Conservation (phyloP, 2,329 filamentous ascomycete genomes). For the Diaporthe sp. region DNA sequence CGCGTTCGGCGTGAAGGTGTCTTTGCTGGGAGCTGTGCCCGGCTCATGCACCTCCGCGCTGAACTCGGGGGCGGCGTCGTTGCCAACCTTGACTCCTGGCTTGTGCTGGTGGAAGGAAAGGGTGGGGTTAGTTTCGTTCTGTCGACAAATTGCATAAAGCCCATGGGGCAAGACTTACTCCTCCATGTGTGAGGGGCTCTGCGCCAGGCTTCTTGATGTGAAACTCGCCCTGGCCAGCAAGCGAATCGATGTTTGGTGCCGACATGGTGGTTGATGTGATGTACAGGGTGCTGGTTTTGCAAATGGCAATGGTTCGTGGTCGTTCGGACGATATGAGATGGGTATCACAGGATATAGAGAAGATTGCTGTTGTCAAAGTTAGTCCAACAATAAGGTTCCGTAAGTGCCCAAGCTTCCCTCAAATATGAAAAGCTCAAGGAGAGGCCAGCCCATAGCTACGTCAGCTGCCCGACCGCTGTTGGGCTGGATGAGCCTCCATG, state of each 20-base stretch:
- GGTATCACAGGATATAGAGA: background rate
- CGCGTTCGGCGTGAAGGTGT: conserved; percentile 57
- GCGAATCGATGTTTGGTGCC: conserved; percentile 64
- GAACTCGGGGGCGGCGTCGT: conserved; percentile 74
- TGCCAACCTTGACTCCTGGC: conserved; percentile 71
- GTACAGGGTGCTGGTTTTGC: background rate
- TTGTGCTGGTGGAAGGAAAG: conserved; percentile 66
- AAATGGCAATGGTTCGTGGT: background rate
- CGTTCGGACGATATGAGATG: background rate
- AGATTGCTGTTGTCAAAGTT: background rate
- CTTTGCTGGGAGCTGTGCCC: conserved; percentile 71
- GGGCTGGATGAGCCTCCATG: background rate
- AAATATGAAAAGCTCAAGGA: background rate
- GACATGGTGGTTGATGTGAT: conserved; percentile 54
- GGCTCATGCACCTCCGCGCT: conserved; percentile 71
- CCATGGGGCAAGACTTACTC: conserved; percentile 58
- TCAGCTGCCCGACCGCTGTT: conserved; percentile 18
- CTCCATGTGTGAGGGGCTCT: conserved; percentile 66
- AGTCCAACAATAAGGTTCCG: background rate
- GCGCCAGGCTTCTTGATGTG: conserved; percentile 63
- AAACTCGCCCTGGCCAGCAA: conserved; percentile 70
- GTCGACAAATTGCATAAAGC: background rate
- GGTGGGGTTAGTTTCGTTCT: conserved; percentile 40
- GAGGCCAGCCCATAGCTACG: background rate
- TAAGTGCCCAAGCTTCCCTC: background rate